Evolutionary conservation across 2,329 filamentous ascomycete genomes (phyloP).

Genomic region (Bipolaris zeicola): DNA sequence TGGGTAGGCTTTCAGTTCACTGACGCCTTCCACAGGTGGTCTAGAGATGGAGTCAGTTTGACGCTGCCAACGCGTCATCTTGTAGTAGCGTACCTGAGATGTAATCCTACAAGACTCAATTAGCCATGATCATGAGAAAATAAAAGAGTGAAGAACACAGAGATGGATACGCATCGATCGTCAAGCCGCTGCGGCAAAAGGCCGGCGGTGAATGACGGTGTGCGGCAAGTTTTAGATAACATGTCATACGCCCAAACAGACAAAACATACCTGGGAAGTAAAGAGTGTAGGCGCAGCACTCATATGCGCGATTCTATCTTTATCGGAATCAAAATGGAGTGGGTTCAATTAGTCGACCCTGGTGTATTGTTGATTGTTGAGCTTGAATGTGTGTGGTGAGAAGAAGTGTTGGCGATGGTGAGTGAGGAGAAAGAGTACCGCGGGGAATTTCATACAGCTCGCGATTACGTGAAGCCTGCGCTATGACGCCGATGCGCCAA

Average conservation of each 20-base stretch:
- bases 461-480: conserved; percentile 4
- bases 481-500: conserved; percentile 6
- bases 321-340: conserved; percentile 34
- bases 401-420: not conserved
- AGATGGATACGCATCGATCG: conserved; percentile 13
- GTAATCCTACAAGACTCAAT: conserved; percentile 60
- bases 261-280: conserved; percentile 58
- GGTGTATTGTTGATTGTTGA: not conserved
- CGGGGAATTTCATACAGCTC: conserved; percentile 1
- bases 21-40: conserved; percentile 72
- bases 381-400: not conserved
- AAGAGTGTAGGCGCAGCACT: conserved; percentile 58
- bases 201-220: conserved; percentile 37
- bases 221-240: conserved; percentile 41
- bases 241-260: conserved; percentile 17
- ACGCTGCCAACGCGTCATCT: conserved; percentile 19
- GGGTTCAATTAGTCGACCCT: conserved; percentile 5
- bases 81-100: conserved; percentile 61
- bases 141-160: conserved; percentile 2
- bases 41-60: conserved; percentile 46
- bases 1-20: conserved; percentile 59
- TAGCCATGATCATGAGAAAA: conserved; percentile 38
- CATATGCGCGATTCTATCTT: conserved; percentile 49
- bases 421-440: not conserved
- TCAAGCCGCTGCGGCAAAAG: conserved; percentile 10